Percentiles rank a stretch among this genome's conserved stretches.
Evolutionary conservation across 805 yeast genomes (phyloP).

Genomic region (Wickerhamomyces ciferrii): DNA sequence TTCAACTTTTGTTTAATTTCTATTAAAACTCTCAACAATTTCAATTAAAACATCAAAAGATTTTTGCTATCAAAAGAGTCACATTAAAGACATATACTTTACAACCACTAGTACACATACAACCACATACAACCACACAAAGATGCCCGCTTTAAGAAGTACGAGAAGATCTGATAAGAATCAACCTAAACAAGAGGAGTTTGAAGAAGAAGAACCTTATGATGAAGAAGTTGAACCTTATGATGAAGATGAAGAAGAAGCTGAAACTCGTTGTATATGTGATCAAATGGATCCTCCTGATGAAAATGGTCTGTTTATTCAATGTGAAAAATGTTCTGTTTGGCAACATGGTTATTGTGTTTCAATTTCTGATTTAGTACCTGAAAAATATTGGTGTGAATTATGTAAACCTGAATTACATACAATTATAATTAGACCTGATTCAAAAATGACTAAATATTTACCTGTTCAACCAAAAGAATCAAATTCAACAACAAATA

Average conservation of each 20-base stretch:
- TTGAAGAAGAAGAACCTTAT: constrained; percentile 3
- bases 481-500: constrained; percentile 10
- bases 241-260: constrained; percentile 35
- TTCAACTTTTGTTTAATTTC: too few species aligned
- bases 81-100: too few species aligned
- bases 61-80: too few species aligned
- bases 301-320: constrained; percentile 63
- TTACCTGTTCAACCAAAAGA: constrained; percentile 36
- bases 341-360: constrained; percentile 99
- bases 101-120: neutral
- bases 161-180: constrained; percentile 10
- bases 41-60: too few species aligned
- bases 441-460: constrained; percentile 44
- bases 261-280: constrained; percentile 41
- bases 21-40: too few species aligned
- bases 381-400: constrained; percentile 96
- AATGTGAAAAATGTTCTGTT: constrained; percentile 85
- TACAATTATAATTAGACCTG: constrained; percentile 40
- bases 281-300: constrained; percentile 39
- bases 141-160: constrained; percentile 21
- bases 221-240: constrained; percentile 21
- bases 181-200: constrained; percentile 2
- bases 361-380: constrained; percentile 72
- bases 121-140: neutral
- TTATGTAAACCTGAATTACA: constrained; percentile 84